Conservation (phyloP, 225 moss, liverwort and hornwort genomes). For the Climacium dendroides region DNA sequence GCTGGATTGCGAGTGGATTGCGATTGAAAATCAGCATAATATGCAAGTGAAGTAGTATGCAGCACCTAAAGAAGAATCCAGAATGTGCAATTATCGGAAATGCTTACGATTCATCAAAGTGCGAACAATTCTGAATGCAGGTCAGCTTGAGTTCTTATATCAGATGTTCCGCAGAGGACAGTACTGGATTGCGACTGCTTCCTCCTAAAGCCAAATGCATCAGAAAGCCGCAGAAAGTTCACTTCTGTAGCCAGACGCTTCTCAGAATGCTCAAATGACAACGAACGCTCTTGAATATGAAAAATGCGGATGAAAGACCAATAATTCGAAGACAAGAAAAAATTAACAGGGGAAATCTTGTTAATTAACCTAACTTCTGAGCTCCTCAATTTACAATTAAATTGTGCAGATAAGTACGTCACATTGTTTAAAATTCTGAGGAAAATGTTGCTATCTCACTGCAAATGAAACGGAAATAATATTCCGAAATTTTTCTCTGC, state of each 20-base stretch:
- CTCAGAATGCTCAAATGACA: not conserved
- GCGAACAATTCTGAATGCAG: not conserved
- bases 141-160: not conserved
- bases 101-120: not conserved
- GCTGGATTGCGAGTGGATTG: not conserved
- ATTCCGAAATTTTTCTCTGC: not conserved
- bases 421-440: not conserved
- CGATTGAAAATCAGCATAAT: not conserved
- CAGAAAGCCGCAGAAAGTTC: not conserved
- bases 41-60: not conserved
- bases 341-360: not conserved
- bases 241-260: not conserved
- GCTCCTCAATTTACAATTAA: not conserved
- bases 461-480: not conserved
- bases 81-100: not conserved
- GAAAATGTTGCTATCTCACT: not conserved
- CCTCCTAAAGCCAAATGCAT: not conserved
- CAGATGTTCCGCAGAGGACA: not conserved
- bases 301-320: not conserved
- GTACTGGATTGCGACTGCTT: not conserved
- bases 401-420: not conserved
- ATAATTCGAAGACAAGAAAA: not conserved
- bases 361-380: not conserved
- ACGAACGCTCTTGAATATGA: not conserved
- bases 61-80: not conserved